Evolutionary conservation across 768 basidiomycete species (phyloP), one percentile per base, ranked within the genome.

Genomic region (Gelatoporia subvermispora): DNA sequence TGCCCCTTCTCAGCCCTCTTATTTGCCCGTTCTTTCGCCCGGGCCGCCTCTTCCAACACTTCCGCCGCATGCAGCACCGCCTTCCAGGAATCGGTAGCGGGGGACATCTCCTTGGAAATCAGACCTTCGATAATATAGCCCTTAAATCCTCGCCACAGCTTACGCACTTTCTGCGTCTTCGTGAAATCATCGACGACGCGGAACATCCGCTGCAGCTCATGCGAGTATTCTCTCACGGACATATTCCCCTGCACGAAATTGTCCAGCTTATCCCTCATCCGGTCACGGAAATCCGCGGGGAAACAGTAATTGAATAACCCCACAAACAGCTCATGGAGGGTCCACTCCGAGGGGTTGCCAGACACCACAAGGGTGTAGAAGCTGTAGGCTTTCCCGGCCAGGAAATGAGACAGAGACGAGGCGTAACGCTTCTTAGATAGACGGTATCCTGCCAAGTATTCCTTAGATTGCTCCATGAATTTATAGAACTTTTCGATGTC

Each of bases 221-320:
- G 46, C 7, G 50, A 40, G 34, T 47, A 59, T 4, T 51, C 50
- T 1, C 43, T 47, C 2, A 59, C 58, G 1, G 23, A 34, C 2
- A 46, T 44, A 15, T 17, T 21, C 1, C 24, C n/a, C 35, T 59
- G 58, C 1, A 3, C 1, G n/a, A 28, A 20, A 4, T 25, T 23
- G 2, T 21, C 0, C 16, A 56, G 35, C 46, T 48, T 43, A 2
- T 50, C 47, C 3, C 46, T 41, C 39, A 46, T 48, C 41, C 49
- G 47, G 35, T 45, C 24, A 3, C 58, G 45, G 37, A 50, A 60
- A 22, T 61, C 53, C 4, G 47, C 20, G 4, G 54, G 55, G 47
- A 61, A 61, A 34, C 58, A 59, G 23, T 57, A 55, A 38, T 61
- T 53, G 49, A 61, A 61, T 11, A 59, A n/a, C 18, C 46, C 58